phyloP scores from a whole-genome alignment of 129 eudicot genomes.

The Saussurea involucrata region DNA sequence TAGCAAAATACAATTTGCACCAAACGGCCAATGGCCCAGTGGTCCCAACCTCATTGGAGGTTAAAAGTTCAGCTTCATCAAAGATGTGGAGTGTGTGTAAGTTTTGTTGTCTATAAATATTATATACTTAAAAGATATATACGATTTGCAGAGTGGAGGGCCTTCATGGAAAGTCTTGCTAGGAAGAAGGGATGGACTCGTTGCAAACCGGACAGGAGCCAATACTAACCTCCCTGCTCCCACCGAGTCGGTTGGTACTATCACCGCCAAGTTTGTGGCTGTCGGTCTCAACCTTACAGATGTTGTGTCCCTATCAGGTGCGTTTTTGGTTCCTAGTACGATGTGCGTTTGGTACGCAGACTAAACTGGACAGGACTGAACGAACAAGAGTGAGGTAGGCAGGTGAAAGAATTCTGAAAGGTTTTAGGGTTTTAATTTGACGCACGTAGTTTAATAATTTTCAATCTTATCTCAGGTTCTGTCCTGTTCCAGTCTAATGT shows the following conservation, averaged over 20 bases:
- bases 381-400: background rate
- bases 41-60: background rate
- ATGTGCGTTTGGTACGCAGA: background rate
- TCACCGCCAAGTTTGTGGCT: conserved; percentile 50
- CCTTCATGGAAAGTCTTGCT: conserved; percentile 43
- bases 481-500: background rate
- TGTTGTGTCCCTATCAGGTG: conserved; percentile 71
- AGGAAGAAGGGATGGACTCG: conserved; percentile 60
- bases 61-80: background rate
- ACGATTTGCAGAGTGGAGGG: conserved; percentile 57
- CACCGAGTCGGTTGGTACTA: conserved; percentile 47
- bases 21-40: background rate
- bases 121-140: background rate
- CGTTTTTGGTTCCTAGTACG: background rate
- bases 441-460: too few species aligned
- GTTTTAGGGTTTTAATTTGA: too few species aligned
- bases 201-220: conserved; percentile 58
- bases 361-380: too few species aligned
- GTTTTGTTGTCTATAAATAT: background rate
- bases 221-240: conserved; percentile 54
- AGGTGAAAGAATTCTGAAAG: background rate
- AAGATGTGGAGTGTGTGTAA: background rate
- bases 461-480: background rate
- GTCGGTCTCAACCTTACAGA: conserved; percentile 66
- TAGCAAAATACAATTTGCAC: background rate